These are phyloP conservation scores for Pestalotiopsis sp. DNA, from an alignment of 2,329 filamentous ascomycete species.

Conservation along the genomic window DNA sequence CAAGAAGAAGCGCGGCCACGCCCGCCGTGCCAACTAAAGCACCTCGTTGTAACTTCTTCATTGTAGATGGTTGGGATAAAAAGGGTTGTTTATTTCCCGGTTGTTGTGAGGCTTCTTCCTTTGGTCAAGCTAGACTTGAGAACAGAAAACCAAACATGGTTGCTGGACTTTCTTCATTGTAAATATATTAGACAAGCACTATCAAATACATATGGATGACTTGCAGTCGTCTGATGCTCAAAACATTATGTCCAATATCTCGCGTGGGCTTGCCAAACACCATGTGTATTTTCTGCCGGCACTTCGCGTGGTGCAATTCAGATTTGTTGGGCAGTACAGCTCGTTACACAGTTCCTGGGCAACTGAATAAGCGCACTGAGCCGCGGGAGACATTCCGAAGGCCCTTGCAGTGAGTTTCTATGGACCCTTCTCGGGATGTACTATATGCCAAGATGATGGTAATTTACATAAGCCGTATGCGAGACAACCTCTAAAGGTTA, in stretches of 20 bases:
- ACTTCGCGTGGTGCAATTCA: no score
- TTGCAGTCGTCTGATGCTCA: background rate
- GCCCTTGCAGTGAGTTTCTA: no score
- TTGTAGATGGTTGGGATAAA: background rate
- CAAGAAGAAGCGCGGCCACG: background rate
- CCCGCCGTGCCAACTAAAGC: background rate
- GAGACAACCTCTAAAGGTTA: no score
- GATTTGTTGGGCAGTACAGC: no score
- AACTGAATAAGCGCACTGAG: no score
- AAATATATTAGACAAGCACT: constrained; percentile 6
- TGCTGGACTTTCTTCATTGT: constrained; percentile 10
- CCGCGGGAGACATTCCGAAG: no score
- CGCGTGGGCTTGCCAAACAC: no score
- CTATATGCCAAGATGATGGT: no score
- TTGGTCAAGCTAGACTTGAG: constrained; percentile 9
- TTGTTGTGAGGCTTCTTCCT: background rate
- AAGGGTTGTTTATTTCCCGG: background rate
- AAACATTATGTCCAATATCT: background rate
- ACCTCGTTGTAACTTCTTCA: background rate
- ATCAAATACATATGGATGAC: background rate
- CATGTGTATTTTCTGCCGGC: no score
- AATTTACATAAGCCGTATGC: no score
- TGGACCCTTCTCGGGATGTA: no score
- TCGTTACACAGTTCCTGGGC: no score
- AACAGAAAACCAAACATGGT: background rate